Base-by-base conservation (phyloP, 768 basidiomycete species). In the Paxillus rubicundulus region DNA sequence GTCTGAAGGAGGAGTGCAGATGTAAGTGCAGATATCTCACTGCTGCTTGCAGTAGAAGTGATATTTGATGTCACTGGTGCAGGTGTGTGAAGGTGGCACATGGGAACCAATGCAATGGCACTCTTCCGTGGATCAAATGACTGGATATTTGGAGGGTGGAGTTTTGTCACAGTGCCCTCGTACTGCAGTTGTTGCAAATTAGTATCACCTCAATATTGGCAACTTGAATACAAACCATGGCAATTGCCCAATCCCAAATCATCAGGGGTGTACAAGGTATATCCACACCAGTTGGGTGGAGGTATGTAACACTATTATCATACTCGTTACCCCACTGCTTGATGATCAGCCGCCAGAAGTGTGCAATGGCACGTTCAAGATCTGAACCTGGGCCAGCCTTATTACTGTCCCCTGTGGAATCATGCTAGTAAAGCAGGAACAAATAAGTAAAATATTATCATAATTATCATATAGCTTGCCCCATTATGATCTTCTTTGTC, bases 301-400 rank as follows among this genome's bases (percentile, higher is more conserved):
- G n/a, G 20, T 47, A 37, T 16, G 21, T 47, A 24, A 47, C 21
- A 36, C 30, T 32, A 21, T 47, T 47, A 14, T 47, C 32, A 36
- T 47, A 37, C 9, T 47, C 32, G 16, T 47, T 47, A 9, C 46
- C 46, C 46, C 18, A 47, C 17, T 47, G 28, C 46, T 47, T 47
- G 46, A 47, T 47, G n/a, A 47, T 47, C 2, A 47, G 46, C 16
- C 2, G 9, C 16, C 12, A 4, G 21, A 17, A 47, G 9, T 13
- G n/a, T 21, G 46, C 20, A 21, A 47, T 47, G 4, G 21, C 33
- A 18, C 46, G 4, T 8, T 47, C 32, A 12, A 47, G 46, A 30
- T 47, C 46, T 6, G 43, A 28, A 16, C 27, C 43, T 33, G 32
- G 32, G 38, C 20, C 32, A 30, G 28, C 28, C 9, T 9, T 33